Evolutionary conservation across 2,329 filamentous ascomycete species (phyloP), one percentile per base, ranked within the genome.

Genomic region (Colletotrichum somersetense): DNA sequence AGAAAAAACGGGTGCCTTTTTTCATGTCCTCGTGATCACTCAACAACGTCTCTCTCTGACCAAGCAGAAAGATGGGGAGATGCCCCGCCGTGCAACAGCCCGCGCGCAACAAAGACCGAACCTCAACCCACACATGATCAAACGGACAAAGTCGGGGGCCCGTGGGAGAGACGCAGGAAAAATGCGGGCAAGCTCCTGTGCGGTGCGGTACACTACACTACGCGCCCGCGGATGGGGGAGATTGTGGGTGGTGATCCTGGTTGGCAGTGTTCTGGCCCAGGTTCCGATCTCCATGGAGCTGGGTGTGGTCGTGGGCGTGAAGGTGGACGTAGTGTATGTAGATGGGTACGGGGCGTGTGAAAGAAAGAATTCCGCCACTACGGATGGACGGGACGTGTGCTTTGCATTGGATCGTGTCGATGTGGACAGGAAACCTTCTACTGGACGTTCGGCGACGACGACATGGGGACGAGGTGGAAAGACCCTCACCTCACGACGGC

Each of bases 61-160:
- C 57, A 67, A 57, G 50, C 35, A 62, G 23, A 30, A 23, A 53
- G 20, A 62, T 33, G 42, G 40, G 26, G n/a, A 38, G 26, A 5
- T 30, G 16, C 33, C 58, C 46, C 46, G 38, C 23, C 48, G 16
- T 38, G 20, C n/a, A 38, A 48, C 23, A n/a, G 8, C 23, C 16
- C 26, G 16, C 50, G 14, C 26, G 26, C 50, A 50, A 53, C 35
- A 40, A n/a, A 40, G 33, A 44, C 33, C 35, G 33, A 62, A 18
- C 61, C 35, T 58, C 63, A 62, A 11, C n/a, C 26, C 62, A n/a
- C 35, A 64, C 62, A 52, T 30, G 40, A 18, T 48, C 65, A 64
- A 64, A 63, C 69, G 65, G 63, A 62, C 58, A 63, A 72, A 72
- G 69, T 72, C 69, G 70, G 70, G 70, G 70, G 70, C 70, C 70